Percentiles rank a stretch among this genome's conserved stretches.
Evolutionary conservation across 306 rosid species (phyloP).

Genomic region (Vigna hirtella): DNA sequence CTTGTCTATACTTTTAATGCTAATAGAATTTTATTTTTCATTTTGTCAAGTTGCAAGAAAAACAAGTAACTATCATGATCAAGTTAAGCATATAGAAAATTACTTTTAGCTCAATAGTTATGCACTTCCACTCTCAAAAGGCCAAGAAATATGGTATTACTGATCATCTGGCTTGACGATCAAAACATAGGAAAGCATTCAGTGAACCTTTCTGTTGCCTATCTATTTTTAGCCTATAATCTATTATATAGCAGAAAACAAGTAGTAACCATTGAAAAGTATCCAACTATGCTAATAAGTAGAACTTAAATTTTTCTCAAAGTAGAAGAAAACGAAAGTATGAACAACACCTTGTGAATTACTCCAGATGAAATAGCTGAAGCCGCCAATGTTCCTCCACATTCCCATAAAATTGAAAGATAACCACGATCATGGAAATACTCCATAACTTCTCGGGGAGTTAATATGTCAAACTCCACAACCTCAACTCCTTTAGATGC

Average conservation of each 20-base stretch:
- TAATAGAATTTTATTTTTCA: neutral
- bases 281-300: conserved; percentile 16
- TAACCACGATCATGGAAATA: conserved; percentile 88
- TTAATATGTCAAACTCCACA: conserved; percentile 87
- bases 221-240: conserved; percentile 15
- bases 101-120: conserved; percentile 11
- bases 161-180: neutral
- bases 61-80: conserved; percentile 6
- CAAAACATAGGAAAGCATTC: conserved; percentile 4
- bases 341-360: conserved; percentile 73
- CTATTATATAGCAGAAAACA: neutral
- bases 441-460: conserved; percentile 89
- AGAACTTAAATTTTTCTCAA: conserved; percentile 26
- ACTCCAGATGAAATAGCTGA: conserved; percentile 93
- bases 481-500: conserved; percentile 98
- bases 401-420: conserved; percentile 95
- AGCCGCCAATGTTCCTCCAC: conserved; percentile 94
- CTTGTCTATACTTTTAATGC: conserved; percentile 12
- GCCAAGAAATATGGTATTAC: conserved; percentile 23
- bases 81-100: conserved; percentile 4
- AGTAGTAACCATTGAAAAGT: conserved; percentile 7
- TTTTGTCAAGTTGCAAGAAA: neutral
- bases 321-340: neutral
- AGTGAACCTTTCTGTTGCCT: neutral
- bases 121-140: neutral